Conservation (phyloP, 78 protist genomes). For the Trichosphaerium sp. region DNA sequence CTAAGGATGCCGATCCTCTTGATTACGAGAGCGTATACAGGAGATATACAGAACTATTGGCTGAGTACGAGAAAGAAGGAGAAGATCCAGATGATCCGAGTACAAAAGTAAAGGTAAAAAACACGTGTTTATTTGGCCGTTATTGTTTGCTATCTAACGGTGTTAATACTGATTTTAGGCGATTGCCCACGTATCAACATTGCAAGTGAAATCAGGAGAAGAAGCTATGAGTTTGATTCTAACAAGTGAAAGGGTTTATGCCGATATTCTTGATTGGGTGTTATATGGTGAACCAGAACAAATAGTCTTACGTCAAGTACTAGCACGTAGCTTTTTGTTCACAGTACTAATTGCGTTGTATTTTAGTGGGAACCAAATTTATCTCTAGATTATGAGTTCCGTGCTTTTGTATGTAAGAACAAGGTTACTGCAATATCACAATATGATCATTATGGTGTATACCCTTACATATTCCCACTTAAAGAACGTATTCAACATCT, state of each 20-base stretch:
- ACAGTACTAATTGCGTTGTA: neutral
- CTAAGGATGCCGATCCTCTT: conserved; percentile 12
- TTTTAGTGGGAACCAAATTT: neutral
- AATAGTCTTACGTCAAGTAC: neutral
- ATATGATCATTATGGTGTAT: conserved; percentile 8
- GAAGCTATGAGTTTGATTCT: conserved; percentile 3
- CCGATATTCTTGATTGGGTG: conserved; percentile 6
- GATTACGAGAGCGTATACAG: neutral
- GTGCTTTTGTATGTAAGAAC: neutral
- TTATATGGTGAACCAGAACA: conserved; percentile 12
- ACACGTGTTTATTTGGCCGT: too few relatives aligned
- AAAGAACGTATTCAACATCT: neutral
- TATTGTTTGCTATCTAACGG: too few relatives aligned
- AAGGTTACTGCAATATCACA: conserved; percentile 2
- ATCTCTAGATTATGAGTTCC: neutral
- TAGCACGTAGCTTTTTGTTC: too few relatives aligned
- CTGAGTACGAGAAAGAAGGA: neutral
- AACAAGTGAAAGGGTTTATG: conserved; percentile 1
- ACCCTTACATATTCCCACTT: neutral
- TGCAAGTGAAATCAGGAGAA: conserved; percentile 3
- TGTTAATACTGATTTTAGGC: too few relatives aligned
- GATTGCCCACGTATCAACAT: neutral
- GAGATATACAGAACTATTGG: neutral
- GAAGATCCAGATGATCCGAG: neutral
- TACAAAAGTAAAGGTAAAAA: too few relatives aligned